A percentile compares a stretch with the other conserved stretches of the same genome.
These are phyloP conservation scores for Zymoseptoria tritici DNA, from an alignment of 2,329 filamentous ascomycete genomes.

Conservation along the genomic window DNA sequence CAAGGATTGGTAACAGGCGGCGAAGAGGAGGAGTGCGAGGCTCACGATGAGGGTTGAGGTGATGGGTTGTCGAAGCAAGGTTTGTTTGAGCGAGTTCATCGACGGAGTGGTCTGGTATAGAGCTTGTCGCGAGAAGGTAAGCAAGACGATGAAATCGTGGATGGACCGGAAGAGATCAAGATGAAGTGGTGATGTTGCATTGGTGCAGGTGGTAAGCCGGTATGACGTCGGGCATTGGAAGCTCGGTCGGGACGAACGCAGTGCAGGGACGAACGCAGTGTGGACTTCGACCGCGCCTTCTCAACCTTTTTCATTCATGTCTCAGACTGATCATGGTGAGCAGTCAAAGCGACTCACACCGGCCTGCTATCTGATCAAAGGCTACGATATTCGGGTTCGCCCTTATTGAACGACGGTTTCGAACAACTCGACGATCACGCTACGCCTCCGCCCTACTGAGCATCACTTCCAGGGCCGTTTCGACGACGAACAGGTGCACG, in stretches of 20 bases:
- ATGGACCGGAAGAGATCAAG: neutral
- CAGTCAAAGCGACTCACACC: neutral
- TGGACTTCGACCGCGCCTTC: neutral
- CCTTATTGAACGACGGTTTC: no score
- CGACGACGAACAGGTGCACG: neutral
- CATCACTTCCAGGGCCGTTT: neutral
- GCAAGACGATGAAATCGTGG: neutral
- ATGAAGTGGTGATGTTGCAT: neutral
- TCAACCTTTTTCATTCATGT: neutral
- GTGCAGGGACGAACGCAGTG: neutral
- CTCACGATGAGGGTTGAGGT: neutral
- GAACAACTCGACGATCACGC: no score
- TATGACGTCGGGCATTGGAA: neutral
- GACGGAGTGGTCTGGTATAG: neutral
- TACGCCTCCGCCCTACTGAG: neutral
- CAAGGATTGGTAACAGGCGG: neutral
- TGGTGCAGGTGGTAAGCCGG: neutral
- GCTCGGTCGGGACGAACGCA: neutral
- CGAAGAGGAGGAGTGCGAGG: neutral
- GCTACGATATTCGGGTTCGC: neutral
- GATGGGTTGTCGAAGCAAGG: neutral
- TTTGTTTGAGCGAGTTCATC: neutral
- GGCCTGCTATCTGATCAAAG: neutral
- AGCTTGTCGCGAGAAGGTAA: neutral
- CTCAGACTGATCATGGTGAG: neutral